A percentile compares a stretch with the other conserved stretches of the same genome.
phyloP scores from a whole-genome alignment of 805 yeast species.

The Zygosaccharomyces pseudorouxii region DNA sequence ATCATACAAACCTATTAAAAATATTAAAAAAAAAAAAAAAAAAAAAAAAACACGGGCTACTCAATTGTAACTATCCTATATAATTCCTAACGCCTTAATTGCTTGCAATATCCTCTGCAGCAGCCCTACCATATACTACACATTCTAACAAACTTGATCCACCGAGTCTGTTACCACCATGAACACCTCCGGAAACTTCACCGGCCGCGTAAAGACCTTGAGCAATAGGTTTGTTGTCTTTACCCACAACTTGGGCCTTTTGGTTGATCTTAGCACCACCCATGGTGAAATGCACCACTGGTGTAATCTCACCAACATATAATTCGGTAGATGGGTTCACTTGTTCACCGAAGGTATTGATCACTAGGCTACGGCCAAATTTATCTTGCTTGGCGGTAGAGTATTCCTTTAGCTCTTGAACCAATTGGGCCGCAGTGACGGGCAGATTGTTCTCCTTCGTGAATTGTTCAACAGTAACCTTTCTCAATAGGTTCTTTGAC shows the following conservation, averaged over 20 bases:
- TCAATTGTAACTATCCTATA: background rate
- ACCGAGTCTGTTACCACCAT: constrained; percentile 58
- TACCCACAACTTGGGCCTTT: constrained; percentile 40
- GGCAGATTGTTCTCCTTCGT: constrained; percentile 27
- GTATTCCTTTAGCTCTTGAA: constrained; percentile 24
- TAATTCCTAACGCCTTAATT: background rate
- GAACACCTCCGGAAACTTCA: constrained; percentile 65
- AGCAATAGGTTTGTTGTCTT: constrained; percentile 33
- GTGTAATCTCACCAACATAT: constrained; percentile 51
- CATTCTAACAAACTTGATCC: constrained; percentile 57
- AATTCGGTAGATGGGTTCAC: constrained; percentile 30
- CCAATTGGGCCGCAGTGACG: constrained; percentile 22
- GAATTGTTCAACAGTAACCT: constrained; percentile 30
- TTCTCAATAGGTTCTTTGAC: constrained; percentile 36
- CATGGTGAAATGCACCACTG: constrained; percentile 62
- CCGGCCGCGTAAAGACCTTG: constrained; percentile 58
- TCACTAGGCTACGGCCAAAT: constrained; percentile 36
- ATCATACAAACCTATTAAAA: no score
- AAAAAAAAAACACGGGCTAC: background rate
- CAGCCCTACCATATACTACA: constrained; percentile 55
- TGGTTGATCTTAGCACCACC: constrained; percentile 60
- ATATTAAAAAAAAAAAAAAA: background rate
- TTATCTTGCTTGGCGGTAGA: constrained; percentile 29
- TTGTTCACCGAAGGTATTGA: constrained; percentile 31
- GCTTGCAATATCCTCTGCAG: constrained; percentile 37